Evolutionary conservation across 257 asterid genomes (phyloP).

Genomic region (Gynochthodes officinalis): DNA sequence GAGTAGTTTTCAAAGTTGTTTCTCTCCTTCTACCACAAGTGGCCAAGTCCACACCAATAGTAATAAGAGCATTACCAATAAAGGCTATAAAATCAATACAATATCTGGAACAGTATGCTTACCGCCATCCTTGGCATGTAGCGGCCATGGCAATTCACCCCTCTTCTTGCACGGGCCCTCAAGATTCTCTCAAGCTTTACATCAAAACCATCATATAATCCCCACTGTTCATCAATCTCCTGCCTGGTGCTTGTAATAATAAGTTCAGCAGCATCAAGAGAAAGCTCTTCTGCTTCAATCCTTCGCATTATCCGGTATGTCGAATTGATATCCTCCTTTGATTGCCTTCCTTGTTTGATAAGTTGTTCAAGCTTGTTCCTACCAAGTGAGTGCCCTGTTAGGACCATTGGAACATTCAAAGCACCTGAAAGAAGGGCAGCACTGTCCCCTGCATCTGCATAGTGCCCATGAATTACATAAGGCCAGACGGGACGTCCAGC

Average conservation of each 20-base stretch:
- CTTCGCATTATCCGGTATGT: constrained; percentile 81
- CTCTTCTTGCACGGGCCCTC: constrained; percentile 75
- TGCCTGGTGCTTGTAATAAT: constrained; percentile 82
- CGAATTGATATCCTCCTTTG: constrained; percentile 81
- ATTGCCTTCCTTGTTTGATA: constrained; percentile 72
- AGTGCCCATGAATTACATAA: constrained; percentile 77
- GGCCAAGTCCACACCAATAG: not conserved
- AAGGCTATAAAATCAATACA: not conserved
- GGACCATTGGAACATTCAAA: constrained; percentile 80
- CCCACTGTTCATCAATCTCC: constrained; percentile 93
- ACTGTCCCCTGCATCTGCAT: constrained; percentile 89
- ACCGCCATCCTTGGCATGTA: constrained; percentile 94
- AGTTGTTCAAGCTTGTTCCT: constrained; percentile 86
- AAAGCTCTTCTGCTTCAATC: constrained; percentile 79
- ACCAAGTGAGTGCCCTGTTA: constrained; percentile 82
- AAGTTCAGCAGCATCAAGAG: constrained; percentile 77
- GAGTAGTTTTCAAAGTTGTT: not conserved
- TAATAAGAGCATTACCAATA: too few species aligned
- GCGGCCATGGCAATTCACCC: constrained; percentile 77
- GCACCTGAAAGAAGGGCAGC: constrained; percentile 88
- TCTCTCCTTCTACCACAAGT: not conserved
- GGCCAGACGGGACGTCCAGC: constrained; percentile 80
- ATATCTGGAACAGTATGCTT: constrained; percentile 14
- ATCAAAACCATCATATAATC: constrained; percentile 80
- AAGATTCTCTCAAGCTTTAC: constrained; percentile 72